phyloP scores from a whole-genome alignment of 345 rosid species.

The Hypericum androsaemum region DNA sequence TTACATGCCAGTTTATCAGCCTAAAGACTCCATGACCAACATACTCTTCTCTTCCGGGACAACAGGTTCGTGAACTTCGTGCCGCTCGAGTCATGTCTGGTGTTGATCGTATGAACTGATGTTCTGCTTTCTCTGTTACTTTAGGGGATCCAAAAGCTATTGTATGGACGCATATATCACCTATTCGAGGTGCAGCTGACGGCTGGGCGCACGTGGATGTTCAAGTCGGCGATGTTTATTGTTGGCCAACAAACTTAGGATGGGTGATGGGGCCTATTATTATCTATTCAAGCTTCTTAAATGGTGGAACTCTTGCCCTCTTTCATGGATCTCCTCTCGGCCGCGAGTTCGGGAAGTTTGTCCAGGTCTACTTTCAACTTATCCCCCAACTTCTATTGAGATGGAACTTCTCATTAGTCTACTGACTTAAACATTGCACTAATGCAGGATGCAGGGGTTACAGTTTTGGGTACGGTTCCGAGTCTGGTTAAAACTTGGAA shows the following conservation, averaged over 20 bases:
- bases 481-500: slow-evolving; percentile 85
- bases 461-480: slow-evolving; percentile 79
- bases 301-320: slow-evolving; percentile 77
- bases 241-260: slow-evolving; percentile 95
- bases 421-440: background rate
- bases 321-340: slow-evolving; percentile 89
- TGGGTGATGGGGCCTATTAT: slow-evolving; percentile 89
- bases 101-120: slow-evolving; percentile 2
- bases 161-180: slow-evolving; percentile 77
- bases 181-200: slow-evolving; percentile 59
- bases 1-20: slow-evolving; percentile 43
- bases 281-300: slow-evolving; percentile 54
- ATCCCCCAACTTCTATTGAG: background rate
- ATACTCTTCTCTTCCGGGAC: slow-evolving; percentile 94
- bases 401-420: too few relatives aligned
- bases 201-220: slow-evolving; percentile 56
- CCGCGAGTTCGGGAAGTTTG: slow-evolving; percentile 70
- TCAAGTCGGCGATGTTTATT: slow-evolving; percentile 44
- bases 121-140: slow-evolving; percentile 9
- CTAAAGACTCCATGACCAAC: slow-evolving; percentile 50
- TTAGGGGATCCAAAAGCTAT: slow-evolving; percentile 97
- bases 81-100: background rate
- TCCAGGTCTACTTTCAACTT: slow-evolving; percentile 36
- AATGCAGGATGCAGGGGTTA: slow-evolving; percentile 79
- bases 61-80: slow-evolving; percentile 39